Evolutionary conservation across 108 stramenopile species (phyloP).

Genomic region (Cyclotella choctawhatcheeana): DNA sequence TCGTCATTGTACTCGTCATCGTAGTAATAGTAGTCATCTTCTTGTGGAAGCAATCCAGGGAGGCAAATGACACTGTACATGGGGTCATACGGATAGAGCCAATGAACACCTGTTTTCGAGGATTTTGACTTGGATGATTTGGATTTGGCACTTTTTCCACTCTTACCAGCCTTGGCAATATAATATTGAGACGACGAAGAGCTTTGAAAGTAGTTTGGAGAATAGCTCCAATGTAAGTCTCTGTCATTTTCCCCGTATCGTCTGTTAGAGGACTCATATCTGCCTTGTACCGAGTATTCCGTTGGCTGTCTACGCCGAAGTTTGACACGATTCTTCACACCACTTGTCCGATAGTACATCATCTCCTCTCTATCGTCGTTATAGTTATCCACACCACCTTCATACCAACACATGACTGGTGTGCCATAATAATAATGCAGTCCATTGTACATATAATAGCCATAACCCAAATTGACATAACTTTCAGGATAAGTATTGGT

Average conservation of each 20-base stretch:
- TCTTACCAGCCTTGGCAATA: neutral
- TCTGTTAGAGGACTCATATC: neutral
- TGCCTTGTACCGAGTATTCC: neutral
- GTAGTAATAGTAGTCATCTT: neutral
- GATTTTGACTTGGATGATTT: neutral
- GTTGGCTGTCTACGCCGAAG: constrained; percentile 6
- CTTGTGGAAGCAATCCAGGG: neutral
- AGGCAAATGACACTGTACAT: constrained; percentile 16
- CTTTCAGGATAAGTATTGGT: neutral
- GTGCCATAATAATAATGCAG: constrained; percentile 6
- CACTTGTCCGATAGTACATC: neutral
- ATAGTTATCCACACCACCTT: neutral
- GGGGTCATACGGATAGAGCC: neutral
- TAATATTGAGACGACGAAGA: neutral
- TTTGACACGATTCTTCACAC: neutral
- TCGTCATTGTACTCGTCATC: neutral
- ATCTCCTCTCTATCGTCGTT: neutral
- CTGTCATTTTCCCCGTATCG: neutral
- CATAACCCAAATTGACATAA: neutral
- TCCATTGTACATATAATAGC: constrained; percentile 5
- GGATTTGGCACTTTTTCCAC: neutral
- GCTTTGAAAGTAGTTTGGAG: constrained; percentile 3
- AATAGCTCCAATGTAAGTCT: neutral
- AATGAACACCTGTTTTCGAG: neutral
- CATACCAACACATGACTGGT: constrained; percentile 1